Percentiles rank a stretch among this genome's conserved stretches.
phyloP scores from a whole-genome alignment of 805 yeast genomes.

The Wickerhamiella sergipiensis region DNA sequence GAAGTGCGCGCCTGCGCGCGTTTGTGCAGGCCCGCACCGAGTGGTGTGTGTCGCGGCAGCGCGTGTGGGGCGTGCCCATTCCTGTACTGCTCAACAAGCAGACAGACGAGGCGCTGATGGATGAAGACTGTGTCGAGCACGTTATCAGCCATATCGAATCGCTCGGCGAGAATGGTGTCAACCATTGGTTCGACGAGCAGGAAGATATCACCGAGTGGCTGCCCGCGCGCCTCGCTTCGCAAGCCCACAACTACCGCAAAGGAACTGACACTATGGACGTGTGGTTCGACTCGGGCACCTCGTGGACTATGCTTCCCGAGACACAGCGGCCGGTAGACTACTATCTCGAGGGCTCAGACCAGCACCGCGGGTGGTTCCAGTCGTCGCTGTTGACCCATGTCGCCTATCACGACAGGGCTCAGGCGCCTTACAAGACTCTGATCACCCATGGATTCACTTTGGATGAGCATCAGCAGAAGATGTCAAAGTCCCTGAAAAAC shows the following conservation, averaged over 20 bases:
- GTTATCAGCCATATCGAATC: slow-evolving; percentile 43
- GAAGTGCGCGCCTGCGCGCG: slow-evolving; percentile 53
- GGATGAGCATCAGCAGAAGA: slow-evolving; percentile 74
- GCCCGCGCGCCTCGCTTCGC: slow-evolving; percentile 31
- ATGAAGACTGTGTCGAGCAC: slow-evolving; percentile 39
- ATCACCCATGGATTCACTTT: slow-evolving; percentile 90
- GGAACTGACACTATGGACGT: slow-evolving; percentile 95
- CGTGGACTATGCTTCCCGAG: slow-evolving; percentile 56
- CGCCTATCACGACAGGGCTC: slow-evolving; percentile 28
- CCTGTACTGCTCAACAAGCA: slow-evolving; percentile 60
- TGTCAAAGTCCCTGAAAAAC: slow-evolving; percentile 91
- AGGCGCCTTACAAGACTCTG: slow-evolving; percentile 58
- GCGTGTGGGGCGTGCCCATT: slow-evolving; percentile 97
- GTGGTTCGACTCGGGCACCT: slow-evolving; percentile 96
- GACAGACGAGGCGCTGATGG: slow-evolving; percentile 52
- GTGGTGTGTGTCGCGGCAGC: slow-evolving; percentile 96
- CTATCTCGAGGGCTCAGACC: slow-evolving; percentile 96
- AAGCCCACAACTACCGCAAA: slow-evolving; percentile 31
- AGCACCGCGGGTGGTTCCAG: slow-evolving; percentile 99
- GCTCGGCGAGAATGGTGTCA: slow-evolving; percentile 35
- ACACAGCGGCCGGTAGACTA: slow-evolving; percentile 37
- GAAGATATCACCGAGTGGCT: slow-evolving; percentile 53
- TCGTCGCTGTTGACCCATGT: slow-evolving; percentile 74
- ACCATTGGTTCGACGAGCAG: slow-evolving; percentile 53
- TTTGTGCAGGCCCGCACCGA: slow-evolving; percentile 71